Evolutionary conservation across 805 yeast species (phyloP), one percentile per base, ranked within the genome.

Genomic region (Barnettozyma populi): DNA sequence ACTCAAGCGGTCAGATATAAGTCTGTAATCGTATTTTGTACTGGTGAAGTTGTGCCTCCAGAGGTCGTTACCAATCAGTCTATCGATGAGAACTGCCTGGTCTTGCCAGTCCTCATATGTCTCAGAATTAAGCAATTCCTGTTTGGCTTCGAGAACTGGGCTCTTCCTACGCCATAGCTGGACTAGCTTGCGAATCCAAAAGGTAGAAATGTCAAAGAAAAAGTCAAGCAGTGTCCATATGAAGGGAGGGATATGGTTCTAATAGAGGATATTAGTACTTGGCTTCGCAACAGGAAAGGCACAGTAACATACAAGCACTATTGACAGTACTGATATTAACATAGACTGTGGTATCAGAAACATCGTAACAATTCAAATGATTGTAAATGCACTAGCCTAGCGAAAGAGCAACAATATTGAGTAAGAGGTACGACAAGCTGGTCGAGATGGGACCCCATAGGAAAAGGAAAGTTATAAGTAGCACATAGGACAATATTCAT

Each of bases 1-100:
- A 45, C 80, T 76, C 52, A 84, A 71, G 47, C 97, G 74, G 47
- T 86, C 90, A 36, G 86, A 77, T 3, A 94, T 87, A 36, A 95
- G 73, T 34, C 82, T 72, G 64, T 88, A 94, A 65, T 92, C 98
- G 60, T 90, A 92, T 56, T 84, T 80, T 50, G 76, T 76, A 34
- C 92, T 84, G 27, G 83, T 80, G 55, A 90, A 89, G 61, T 90
- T 88, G 52, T 88, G 86, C 49, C 97, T 73, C 95, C 95, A 79
- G 19, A 76, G 57, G 52, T 78, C 79, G 18, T 76, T 74, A 6
- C 82, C 82, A 1, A 78, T 71, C 10, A 76, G 62, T 37, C 69
- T 69, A 51, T 80, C 85, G 1, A 80, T 70, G 41, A 69, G 64
- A 6, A 65, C 61, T 0, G 83, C 81, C 19, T 67, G 73, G 19